Conservation (phyloP, 2,329 filamentous ascomycete genomes). For the Alternaria rosae region DNA sequence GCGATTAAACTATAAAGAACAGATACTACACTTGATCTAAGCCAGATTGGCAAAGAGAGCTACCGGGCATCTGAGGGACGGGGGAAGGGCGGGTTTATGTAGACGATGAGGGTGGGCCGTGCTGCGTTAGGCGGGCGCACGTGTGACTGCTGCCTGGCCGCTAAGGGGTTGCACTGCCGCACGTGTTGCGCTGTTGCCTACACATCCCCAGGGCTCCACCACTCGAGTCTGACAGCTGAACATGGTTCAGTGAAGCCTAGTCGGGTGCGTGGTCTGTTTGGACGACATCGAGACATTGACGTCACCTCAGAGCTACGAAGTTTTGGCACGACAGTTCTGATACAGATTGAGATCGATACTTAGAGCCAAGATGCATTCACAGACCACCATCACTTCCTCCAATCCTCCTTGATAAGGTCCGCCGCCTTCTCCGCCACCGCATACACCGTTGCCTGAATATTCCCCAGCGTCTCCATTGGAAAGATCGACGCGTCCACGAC, state of each 20-base stretch:
- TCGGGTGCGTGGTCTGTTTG: too few species aligned
- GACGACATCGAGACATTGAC: too few species aligned
- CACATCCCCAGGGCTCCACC: too few species aligned
- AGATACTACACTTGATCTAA: not conserved
- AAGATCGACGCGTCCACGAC: conserved; percentile 1
- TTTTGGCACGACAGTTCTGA: not conserved
- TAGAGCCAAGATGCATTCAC: not conserved
- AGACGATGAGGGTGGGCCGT: not conserved
- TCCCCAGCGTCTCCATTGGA: not conserved
- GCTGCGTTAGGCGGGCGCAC: not conserved
- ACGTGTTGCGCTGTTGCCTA: not conserved
- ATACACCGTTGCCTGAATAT: conserved; percentile 1
- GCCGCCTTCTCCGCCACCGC: not conserved
- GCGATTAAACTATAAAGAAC: not conserved
- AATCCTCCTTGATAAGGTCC: not conserved
- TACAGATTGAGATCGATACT: not conserved
- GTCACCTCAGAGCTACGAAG: not conserved
- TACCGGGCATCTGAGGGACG: not conserved
- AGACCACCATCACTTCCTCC: not conserved
- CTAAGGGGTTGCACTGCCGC: not conserved
- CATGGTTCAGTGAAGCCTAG: too few species aligned
- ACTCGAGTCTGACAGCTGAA: too few species aligned
- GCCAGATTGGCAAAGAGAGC: not conserved
- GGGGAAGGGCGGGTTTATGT: not conserved
- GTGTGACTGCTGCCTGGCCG: not conserved